Base-by-base conservation (phyloP, 495 filamentous ascomycete genomes). In the Ascobolus immersus region DNA sequence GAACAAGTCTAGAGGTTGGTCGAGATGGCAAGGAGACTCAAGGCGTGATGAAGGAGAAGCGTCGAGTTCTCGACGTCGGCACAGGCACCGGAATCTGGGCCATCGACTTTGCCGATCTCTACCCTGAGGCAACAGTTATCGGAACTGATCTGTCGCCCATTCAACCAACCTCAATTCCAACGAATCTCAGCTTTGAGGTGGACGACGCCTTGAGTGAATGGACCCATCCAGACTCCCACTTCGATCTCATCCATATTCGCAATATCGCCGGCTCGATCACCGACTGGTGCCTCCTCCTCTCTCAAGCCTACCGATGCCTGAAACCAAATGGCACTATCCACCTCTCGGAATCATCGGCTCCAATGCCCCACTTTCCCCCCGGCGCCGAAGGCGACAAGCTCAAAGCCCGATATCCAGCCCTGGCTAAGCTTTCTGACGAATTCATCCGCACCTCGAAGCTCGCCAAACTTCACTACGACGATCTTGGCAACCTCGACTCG, bases 31-130 rank as follows among this genome's bases (percentile, higher is more conserved):
- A n/a, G n/a, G n/a, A n/a, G n/a, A n/a, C n/a, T n/a, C n/a, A n/a
- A n/a, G n/a, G n/a, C n/a, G n/a, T n/a, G n/a, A n/a, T n/a, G n/a
- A n/a, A n/a, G n/a, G n/a, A n/a, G n/a, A n/a, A n/a, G n/a, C n/a
- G n/a, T n/a, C n/a, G n/a, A 4, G 59, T 67, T 5, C 52, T 69
- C 3, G 64, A 69, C 32, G 47, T 69, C 25, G 65, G 63, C 18
- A 65, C 61, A n/a, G 65, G 65, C 30, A 66, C 65, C 10, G 65
- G 61, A 32, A 53, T 58, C 37, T 55, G 49, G 47, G 49, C 49
- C 1, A 44, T 52, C 21, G 51, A 52, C 24, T 44, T 52, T 23
- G 50, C 49, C 13, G 55, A 55, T 39, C 33, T 40, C 35, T 37
- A 36, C 18, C 40, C 37, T 6, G 30, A 30, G n/a, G 35, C 39